Evolutionary conservation across 108 stramenopile genomes (phyloP).

Genomic region (Bacterosira constricta): DNA sequence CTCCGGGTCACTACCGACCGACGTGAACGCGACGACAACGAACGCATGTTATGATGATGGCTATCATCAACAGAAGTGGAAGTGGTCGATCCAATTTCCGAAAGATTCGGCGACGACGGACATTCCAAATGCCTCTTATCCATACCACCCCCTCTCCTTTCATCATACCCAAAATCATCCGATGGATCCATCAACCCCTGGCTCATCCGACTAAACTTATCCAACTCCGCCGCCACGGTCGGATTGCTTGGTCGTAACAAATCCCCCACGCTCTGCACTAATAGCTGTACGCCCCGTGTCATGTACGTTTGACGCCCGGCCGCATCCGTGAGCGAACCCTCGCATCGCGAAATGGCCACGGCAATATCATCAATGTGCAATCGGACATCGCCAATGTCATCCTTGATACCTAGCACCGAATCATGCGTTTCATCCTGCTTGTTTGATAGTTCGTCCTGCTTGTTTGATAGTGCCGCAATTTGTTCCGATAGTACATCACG

Average conservation of each 20-base stretch:
- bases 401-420: constrained; percentile 51
- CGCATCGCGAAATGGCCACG: constrained; percentile 45
- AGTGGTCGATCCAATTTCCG: constrained; percentile 40
- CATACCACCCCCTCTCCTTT: background rate
- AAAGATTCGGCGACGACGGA: constrained; percentile 37
- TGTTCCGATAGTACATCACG: constrained; percentile 66
- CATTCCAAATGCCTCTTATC: constrained; percentile 6
- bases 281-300: constrained; percentile 32
- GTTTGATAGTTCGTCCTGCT: constrained; percentile 60
- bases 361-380: constrained; percentile 48
- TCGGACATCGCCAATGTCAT: constrained; percentile 48
- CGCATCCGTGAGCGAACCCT: constrained; percentile 38
- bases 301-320: constrained; percentile 46
- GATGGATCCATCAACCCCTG: constrained; percentile 28
- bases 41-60: constrained; percentile 1
- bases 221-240: constrained; percentile 40
- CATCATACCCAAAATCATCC: constrained; percentile 16
- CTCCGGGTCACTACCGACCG: background rate
- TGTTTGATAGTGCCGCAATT: constrained; percentile 43
- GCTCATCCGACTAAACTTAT: constrained; percentile 36
- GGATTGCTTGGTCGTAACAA: constrained; percentile 29
- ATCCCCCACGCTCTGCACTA: constrained; percentile 50
- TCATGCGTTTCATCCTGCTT: constrained; percentile 65
- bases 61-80: constrained; percentile 8
- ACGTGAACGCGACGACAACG: constrained; percentile 18